Conservation (phyloP, 116 monocot species). For the Papilionanthe hybrid region DNA sequence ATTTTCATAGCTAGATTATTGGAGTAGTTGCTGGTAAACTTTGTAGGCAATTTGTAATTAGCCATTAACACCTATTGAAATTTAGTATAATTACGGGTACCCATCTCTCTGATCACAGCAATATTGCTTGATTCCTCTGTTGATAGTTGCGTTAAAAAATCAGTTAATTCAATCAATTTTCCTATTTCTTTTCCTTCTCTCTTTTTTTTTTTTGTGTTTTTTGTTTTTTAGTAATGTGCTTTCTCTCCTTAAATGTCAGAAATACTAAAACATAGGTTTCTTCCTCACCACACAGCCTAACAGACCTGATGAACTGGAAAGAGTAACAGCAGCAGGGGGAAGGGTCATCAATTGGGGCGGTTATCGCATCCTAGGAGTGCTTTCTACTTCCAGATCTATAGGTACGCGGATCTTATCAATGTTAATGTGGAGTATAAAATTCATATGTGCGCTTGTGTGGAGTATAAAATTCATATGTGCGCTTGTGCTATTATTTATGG, state of each 20-base stretch:
- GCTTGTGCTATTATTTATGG: not conserved
- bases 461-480: no score
- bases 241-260: not conserved
- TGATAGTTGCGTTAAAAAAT: not conserved
- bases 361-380: conserved; percentile 42
- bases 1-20: no score
- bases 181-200: not conserved
- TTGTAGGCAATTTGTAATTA: no score
- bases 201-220: no score
- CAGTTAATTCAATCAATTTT: not conserved
- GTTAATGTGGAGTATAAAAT: no score
- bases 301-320: conserved; percentile 56
- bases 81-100: no score
- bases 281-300: conserved; percentile 38
- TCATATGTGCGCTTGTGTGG: no score
- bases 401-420: conserved; percentile 16
- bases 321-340: conserved; percentile 70
- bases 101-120: no score
- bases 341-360: conserved; percentile 49
- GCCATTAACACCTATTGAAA: no score
- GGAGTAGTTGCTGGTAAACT: no score
- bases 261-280: not conserved
- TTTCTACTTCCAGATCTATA: conserved; percentile 48
- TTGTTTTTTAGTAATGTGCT: not conserved
- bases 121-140: not conserved